These are phyloP conservation scores for Prunus persica DNA, from an alignment of 306 rosid species.

Conservation along the genomic window Prunus_persica_NCBIv2 NC_034011.1:648501-649000, in stretches of 20 bases:
- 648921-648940: no score
- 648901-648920: background rate
- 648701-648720: slow-evolving; percentile 6
- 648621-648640: background rate
- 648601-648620: background rate
- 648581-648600: background rate
- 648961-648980: background rate
- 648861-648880: slow-evolving; percentile 4
- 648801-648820: background rate
- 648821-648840: background rate
- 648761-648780: background rate
- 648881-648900: background rate
- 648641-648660: slow-evolving; percentile 10
- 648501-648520: no score
- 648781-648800: slow-evolving; percentile 1
- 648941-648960: no score
- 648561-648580: background rate
- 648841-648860: background rate
- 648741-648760: slow-evolving; percentile 7
- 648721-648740: background rate
- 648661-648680: background rate
- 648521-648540: background rate
- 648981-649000: background rate
- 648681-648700: background rate
- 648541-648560: background rate